Percentiles rank a stretch among this genome's conserved stretches.
Evolutionary conservation across 2,329 filamentous ascomycete genomes (phyloP).

Genomic region (Samsoniella hepiali): DNA sequence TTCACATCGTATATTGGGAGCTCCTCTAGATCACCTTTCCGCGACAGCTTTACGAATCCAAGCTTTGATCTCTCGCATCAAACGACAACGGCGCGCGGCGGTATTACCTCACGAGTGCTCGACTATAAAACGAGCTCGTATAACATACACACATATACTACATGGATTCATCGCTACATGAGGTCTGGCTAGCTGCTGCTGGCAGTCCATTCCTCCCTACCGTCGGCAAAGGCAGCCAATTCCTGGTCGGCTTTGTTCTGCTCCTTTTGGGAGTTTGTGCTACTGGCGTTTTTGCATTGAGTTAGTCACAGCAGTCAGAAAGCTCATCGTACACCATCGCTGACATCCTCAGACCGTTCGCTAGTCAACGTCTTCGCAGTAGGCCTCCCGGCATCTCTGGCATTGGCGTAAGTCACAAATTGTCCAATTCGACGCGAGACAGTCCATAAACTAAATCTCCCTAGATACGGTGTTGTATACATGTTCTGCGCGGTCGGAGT

Average conservation of each 20-base stretch:
- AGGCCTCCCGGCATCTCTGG: constrained; percentile 81
- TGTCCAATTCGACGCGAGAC: constrained; percentile 7
- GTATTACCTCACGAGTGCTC: neutral
- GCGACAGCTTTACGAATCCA: constrained; percentile 15
- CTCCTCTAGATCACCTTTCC: constrained; percentile 18
- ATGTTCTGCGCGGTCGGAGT: constrained; percentile 99
- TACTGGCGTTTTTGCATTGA: constrained; percentile 79
- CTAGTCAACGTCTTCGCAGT: constrained; percentile 71
- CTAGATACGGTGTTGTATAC: constrained; percentile 88
- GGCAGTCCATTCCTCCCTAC: constrained; percentile 78
- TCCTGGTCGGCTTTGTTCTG: constrained; percentile 74
- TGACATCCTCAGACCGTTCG: constrained; percentile 66
- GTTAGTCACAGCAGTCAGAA: constrained; percentile 49
- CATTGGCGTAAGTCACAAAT: constrained; percentile 70
- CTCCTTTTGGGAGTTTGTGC: constrained; percentile 69
- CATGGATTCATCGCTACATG: constrained; percentile 79
- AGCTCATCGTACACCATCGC: neutral
- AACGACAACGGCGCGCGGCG: constrained; percentile 3
- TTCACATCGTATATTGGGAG: constrained; percentile 30
- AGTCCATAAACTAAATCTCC: constrained; percentile 21
- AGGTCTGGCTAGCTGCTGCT: constrained; percentile 91
- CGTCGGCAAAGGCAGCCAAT: constrained; percentile 79
- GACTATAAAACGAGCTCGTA: neutral
- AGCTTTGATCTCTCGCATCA: constrained; percentile 2
- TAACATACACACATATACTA: constrained; percentile 30